Evolutionary conservation across 2,329 filamentous ascomycete genomes (phyloP).

Genomic region (Cercospora sp.): DNA sequence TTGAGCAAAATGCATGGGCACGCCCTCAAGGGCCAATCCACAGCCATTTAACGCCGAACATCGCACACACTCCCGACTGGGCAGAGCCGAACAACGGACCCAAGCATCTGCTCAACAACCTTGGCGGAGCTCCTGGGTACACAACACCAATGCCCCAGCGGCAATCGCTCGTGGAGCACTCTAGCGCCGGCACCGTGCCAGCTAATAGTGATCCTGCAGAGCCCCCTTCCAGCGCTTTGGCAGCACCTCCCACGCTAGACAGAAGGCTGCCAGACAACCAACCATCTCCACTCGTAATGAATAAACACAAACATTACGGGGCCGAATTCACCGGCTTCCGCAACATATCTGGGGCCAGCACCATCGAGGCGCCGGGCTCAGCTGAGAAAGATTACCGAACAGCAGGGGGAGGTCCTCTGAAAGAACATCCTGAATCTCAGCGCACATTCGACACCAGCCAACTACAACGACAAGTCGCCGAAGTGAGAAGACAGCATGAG

Average conservation of each 20-base stretch:
- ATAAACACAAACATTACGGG: constrained; percentile 34
- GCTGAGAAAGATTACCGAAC: constrained; percentile 26
- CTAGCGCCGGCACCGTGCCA: constrained; percentile 32
- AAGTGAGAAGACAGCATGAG: constrained; percentile 27
- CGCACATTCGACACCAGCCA: constrained; percentile 33
- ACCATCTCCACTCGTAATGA: constrained; percentile 32
- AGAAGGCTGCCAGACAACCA: constrained; percentile 13
- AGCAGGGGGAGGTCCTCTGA: constrained; percentile 20
- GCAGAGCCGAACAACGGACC: constrained; percentile 28
- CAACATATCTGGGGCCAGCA: constrained; percentile 42
- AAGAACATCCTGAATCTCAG: constrained; percentile 28
- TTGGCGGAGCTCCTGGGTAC: constrained; percentile 30
- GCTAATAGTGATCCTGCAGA: constrained; percentile 33
- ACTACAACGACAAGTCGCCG: constrained; percentile 26
- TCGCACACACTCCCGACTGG: constrained; percentile 40
- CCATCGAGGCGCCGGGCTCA: constrained; percentile 36
- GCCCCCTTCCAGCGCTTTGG: constrained; percentile 35
- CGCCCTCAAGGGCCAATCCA: constrained; percentile 80
- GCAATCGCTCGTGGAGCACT: constrained; percentile 28
- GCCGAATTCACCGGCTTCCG: constrained; percentile 36
- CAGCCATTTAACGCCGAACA: constrained; percentile 32
- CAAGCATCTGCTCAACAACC: constrained; percentile 34
- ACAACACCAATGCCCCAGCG: constrained; percentile 36
- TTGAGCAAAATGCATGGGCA: constrained; percentile 89
- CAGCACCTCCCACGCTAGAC: constrained; percentile 34